Evolutionary conservation across 345 rosid genomes (phyloP), one percentile per base, ranked within the genome.

Genomic region (Gossypium longicalyx): DNA sequence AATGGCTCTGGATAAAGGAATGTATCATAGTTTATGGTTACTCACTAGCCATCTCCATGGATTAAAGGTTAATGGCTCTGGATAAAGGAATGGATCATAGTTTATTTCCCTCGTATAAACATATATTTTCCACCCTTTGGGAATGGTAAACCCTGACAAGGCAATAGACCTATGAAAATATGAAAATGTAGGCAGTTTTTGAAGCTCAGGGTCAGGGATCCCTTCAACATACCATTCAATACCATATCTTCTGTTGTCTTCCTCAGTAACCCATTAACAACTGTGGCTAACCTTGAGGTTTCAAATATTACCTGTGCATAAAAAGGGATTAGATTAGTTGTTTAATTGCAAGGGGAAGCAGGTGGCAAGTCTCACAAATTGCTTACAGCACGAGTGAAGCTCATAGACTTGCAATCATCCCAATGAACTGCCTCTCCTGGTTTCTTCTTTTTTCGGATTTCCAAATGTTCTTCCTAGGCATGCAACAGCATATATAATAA

Each of bases 71-170:
- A 85, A 76, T 54, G 97, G 94, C 51, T 90, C 98, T 3, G 85
- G 84, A 69, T 89, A 90, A 6, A 86, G 66, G 70, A 70, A 72
- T 4, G 92, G 84, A 67, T 93, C 97, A 74, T 93, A 91, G 81
- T 93, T 93, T 20, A 82, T 84, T 74, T 94, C 97, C 72, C 98
- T 90, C 38, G 93, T 87, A 79, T 90, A 94, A 9, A 92, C 91
- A 67, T 92, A 94, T 72, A 94, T 92, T 84, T 91, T 92, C 98
- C 97, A 94, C 22, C 97, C 98, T 82, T 87, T 82, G 34, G 98
- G 98, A 77, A 94, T 88, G 20, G 76, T 57, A 76, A 79, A 92
- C 43, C 97, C 98, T 94, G 87, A 7, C 2, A 67, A 12, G 15
- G 15, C 45, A 34, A 63, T 10, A 64, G 41, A 41, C 68, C n/a